Percentiles rank a stretch among this genome's conserved stretches.
phyloP scores from a whole-genome alignment of 2,329 filamentous ascomycete genomes.

The Fusarium anthophilum region DNA sequence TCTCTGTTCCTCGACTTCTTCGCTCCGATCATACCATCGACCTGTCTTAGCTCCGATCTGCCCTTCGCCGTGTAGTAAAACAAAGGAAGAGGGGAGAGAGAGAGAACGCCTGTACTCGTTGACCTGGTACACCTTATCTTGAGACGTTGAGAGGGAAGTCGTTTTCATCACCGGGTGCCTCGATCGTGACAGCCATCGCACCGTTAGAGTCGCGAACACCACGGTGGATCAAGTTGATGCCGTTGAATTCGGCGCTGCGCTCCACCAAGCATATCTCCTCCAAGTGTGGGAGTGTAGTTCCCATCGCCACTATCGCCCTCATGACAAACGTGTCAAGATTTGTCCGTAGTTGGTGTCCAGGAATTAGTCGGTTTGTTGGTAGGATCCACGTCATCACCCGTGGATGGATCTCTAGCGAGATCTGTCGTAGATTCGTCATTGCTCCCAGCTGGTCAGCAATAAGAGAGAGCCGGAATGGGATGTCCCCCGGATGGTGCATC shows the following conservation, averaged over 20 bases:
- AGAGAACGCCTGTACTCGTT: too few relatives aligned
- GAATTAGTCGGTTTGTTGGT: rapidly evolving
- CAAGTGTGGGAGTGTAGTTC: neutral
- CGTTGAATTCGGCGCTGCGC: neutral
- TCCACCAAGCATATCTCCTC: neutral
- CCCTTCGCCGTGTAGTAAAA: constrained; percentile 49
- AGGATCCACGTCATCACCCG: neutral
- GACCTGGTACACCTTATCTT: too few relatives aligned
- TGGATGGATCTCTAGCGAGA: rapidly evolving
- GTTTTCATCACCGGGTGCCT: neutral
- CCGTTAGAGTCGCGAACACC: neutral
- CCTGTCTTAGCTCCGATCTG: constrained; percentile 55
- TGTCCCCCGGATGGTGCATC: neutral
- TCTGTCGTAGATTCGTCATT: rapidly evolving
- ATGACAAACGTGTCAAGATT: neutral
- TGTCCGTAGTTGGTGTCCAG: rapidly evolving
- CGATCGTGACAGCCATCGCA: neutral
- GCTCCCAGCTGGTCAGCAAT: neutral
- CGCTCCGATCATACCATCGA: constrained; percentile 57
- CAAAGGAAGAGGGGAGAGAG: too few relatives aligned
- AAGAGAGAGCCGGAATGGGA: rapidly evolving
- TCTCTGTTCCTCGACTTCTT: constrained; percentile 62
- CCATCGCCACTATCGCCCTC: neutral
- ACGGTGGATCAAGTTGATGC: neutral
- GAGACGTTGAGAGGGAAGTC: too few relatives aligned